These are phyloP conservation scores for Ustilago cynodontis DNA, from an alignment of 1,284 basidiomycete species.

Conservation along the genomic window DNA sequence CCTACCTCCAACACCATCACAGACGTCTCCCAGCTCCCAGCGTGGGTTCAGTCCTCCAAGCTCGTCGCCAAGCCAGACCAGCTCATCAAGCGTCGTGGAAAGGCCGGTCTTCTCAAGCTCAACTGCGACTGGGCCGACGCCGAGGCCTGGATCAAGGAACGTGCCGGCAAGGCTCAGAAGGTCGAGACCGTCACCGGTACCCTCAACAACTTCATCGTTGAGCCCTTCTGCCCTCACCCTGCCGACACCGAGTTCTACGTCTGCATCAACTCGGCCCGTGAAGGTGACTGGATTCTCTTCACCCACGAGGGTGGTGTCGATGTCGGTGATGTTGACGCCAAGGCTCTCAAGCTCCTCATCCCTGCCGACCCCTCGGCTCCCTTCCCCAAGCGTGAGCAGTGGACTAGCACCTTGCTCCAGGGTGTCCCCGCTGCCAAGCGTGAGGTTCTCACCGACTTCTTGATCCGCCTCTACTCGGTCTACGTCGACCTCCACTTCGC, in stretches of 20 bases:
- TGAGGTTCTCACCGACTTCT: constrained; percentile 76
- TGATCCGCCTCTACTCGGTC: constrained; percentile 93
- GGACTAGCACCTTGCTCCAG: constrained; percentile 61
- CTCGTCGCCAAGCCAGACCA: constrained; percentile 78
- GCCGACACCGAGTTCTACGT: constrained; percentile 97
- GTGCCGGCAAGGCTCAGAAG: constrained; percentile 93
- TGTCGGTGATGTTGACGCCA: constrained; percentile 97
- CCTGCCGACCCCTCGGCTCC: constrained; percentile 82
- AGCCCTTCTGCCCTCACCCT: constrained; percentile 96
- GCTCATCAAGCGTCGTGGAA: constrained; percentile 98
- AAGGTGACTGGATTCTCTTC: constrained; percentile 97
- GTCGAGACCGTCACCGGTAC: constrained; percentile 94
- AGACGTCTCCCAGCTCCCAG: constrained; percentile 80
- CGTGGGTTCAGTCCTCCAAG: constrained; percentile 77
- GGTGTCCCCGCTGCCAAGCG: constrained; percentile 63
- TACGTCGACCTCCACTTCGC: constrained; percentile 88
- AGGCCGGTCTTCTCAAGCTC: constrained; percentile 89
- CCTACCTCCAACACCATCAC: constrained; percentile 83
- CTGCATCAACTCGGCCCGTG: constrained; percentile 94
- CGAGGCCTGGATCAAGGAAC: constrained; percentile 82
- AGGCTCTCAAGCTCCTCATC: constrained; percentile 88
- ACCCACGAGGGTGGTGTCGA: constrained; percentile 99
- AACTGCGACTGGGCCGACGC: constrained; percentile 89
- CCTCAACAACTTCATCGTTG: constrained; percentile 96
- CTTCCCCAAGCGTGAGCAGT: constrained; percentile 82